Conservation (phyloP, 2,329 filamentous ascomycete genomes). For the Endoconidiophora polonica region DNA sequence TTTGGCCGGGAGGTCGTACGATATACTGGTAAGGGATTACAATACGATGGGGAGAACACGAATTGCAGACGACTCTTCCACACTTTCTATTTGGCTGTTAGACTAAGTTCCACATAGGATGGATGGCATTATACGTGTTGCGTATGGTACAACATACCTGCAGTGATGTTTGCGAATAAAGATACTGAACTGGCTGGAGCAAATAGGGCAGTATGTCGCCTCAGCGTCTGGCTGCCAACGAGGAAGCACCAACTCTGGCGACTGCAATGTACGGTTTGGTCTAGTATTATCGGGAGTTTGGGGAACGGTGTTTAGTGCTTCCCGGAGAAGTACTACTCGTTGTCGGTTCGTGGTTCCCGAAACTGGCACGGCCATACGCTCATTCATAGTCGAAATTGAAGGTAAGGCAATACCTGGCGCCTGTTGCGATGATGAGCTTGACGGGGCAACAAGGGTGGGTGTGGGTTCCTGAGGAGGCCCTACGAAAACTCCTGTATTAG, state of each 20-base stretch:
- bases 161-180: slow-evolving; percentile 88
- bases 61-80: slow-evolving; percentile 74
- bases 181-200: slow-evolving; percentile 60
- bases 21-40: slow-evolving; percentile 90
- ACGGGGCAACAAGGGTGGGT: too few species aligned
- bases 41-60: slow-evolving; percentile 86
- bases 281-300: not conserved
- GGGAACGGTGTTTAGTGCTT: slow-evolving; percentile 4
- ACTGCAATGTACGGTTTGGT: not conserved
- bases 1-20: slow-evolving; percentile 49
- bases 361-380: not conserved
- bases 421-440: not conserved
- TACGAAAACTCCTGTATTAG: too few species aligned
- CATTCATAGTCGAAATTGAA: not conserved
- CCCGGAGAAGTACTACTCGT: not conserved
- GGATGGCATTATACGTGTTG: not conserved
- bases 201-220: slow-evolving; percentile 72
- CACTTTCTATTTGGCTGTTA: slow-evolving; percentile 48
- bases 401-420: not conserved
- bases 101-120: not conserved
- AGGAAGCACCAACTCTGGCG: slow-evolving; percentile 41
- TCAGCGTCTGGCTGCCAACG: slow-evolving; percentile 81
- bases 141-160: slow-evolving; percentile 36
- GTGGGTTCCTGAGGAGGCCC: too few species aligned
- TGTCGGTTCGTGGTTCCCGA: slow-evolving; percentile 1